Evolutionary conservation across 1,139 yeast genomes (phyloP), one percentile per base, ranked within the genome.

Genomic region (Martiniozyma asiatica): DNA sequence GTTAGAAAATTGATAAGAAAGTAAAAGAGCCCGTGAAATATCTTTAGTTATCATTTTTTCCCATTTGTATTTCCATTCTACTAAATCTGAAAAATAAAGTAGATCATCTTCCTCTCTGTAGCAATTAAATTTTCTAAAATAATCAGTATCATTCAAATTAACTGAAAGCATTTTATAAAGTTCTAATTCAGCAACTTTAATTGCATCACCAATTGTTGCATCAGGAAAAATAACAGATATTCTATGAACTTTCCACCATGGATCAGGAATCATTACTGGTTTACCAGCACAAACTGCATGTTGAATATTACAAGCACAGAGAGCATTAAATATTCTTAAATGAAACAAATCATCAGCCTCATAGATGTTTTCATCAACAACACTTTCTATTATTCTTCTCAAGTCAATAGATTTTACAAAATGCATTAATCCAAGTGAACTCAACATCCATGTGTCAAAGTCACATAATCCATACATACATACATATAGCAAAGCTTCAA

Each of bases 401-500:
- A 63, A 59, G 35, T 59, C 66, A 4, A 64, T 46, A 6, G 68
- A 55, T 18, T 61, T 46, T 35, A 68, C 51, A 33, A 63, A 47
- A 39, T 67, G 66, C 38, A 63, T 62, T 18, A 68, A 43, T 1
- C 69, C 73, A 38, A 62, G 57, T 23, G 65, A 61, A 2, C 70
- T 61, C 10, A 68, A 41, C 10, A 65, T 51, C 64, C 73, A 61
- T 13, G 63, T 56, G 42, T 69, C 70, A 38, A 64, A 51, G 26
- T 58, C 57, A 0, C 73, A 65, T 25, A 67, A 59, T 37, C 65
- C 64, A 41, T 65, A 69, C 47, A 65, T 48, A 12, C 70, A 58
- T 33, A 69, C 56, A 41, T 68, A 69, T 16, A 68, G 43, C 13
- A 69, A 56, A 0, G 73, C 73, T 41, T 69, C 77, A 25, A 68